These are phyloP conservation scores for Fusarium scirpi DNA, from an alignment of 2,329 filamentous ascomycete species.

Conservation along the genomic window DNA sequence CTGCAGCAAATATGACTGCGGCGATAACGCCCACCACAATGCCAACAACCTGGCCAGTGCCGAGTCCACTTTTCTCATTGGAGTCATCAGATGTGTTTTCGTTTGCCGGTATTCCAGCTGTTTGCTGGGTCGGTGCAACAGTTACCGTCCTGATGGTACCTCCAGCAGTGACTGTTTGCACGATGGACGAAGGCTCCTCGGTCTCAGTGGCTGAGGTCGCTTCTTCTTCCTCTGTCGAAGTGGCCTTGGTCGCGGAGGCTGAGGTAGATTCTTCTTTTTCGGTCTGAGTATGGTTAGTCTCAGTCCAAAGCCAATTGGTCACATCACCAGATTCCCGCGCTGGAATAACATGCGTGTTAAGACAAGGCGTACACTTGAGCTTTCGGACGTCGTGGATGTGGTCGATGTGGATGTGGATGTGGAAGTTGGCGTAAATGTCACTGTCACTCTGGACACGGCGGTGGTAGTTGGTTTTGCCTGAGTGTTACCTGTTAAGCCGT, in stretches of 20 bases:
- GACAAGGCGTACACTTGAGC: constrained; percentile 55
- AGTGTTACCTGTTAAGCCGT: constrained; percentile 47
- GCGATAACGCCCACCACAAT: constrained; percentile 65
- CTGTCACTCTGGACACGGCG: constrained; percentile 50
- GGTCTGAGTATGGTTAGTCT: constrained; percentile 38
- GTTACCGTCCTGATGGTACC: constrained; percentile 68
- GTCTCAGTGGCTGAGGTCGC: constrained; percentile 39
- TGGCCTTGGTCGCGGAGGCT: neutral
- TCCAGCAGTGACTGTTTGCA: constrained; percentile 67
- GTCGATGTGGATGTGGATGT: constrained; percentile 41
- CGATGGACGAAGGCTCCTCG: constrained; percentile 41
- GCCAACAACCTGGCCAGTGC: constrained; percentile 63
- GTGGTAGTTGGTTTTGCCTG: constrained; percentile 46
- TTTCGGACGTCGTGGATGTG: constrained; percentile 46
- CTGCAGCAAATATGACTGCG: constrained; percentile 55
- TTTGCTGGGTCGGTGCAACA: constrained; percentile 57
- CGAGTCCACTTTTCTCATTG: constrained; percentile 49
- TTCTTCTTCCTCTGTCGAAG: constrained; percentile 7
- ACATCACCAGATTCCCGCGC: constrained; percentile 38
- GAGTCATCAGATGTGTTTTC: constrained; percentile 29
- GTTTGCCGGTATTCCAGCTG: constrained; percentile 34
- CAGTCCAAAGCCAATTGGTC: constrained; percentile 7
- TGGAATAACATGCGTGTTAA: constrained; percentile 32
- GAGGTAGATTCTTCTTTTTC: constrained; percentile 37
- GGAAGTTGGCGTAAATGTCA: constrained; percentile 40